Conservation (phyloP, 371 early-diverging fungal species). For the Caulochytrium protostelioides region DNA sequence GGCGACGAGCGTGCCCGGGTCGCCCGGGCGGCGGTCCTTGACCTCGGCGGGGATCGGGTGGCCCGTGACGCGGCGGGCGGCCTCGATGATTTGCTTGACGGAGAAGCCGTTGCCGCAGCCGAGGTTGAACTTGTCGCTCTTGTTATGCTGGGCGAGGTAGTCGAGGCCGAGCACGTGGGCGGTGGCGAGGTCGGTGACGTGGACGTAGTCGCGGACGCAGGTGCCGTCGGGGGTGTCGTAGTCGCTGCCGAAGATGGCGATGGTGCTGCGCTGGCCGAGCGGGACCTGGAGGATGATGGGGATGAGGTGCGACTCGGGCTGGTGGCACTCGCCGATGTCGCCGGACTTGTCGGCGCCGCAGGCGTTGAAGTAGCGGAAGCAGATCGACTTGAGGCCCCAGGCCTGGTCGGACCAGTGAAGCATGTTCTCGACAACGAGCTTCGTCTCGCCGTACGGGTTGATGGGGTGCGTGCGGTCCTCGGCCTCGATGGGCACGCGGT, state of each 20-base stretch:
- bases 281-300: constrained; percentile 24
- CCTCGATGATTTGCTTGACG: constrained; percentile 23
- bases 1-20: constrained; percentile 23
- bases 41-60: constrained; percentile 23
- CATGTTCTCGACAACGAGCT: constrained; percentile 21
- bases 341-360: constrained; percentile 25
- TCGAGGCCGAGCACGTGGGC: constrained; percentile 28
- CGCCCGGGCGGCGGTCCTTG: constrained; percentile 21
- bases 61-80: constrained; percentile 22
- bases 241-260: constrained; percentile 23
- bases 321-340: constrained; percentile 29
- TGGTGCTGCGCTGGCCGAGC: constrained; percentile 18
- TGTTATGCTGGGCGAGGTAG: constrained; percentile 13
- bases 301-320: constrained; percentile 24
- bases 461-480: constrained; percentile 17
- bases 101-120: constrained; percentile 24
- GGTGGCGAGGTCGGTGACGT: constrained; percentile 22
- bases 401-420: constrained; percentile 21
- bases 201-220: constrained; percentile 23
- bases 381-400: constrained; percentile 18
- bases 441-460: constrained; percentile 34
- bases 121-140: constrained; percentile 19
- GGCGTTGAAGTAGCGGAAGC: constrained; percentile 31
- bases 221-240: constrained; percentile 23
- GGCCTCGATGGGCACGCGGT: constrained; percentile 17